Conservation (phyloP, 257 asterid genomes). For the Galeopsis tetrahit region DNA sequence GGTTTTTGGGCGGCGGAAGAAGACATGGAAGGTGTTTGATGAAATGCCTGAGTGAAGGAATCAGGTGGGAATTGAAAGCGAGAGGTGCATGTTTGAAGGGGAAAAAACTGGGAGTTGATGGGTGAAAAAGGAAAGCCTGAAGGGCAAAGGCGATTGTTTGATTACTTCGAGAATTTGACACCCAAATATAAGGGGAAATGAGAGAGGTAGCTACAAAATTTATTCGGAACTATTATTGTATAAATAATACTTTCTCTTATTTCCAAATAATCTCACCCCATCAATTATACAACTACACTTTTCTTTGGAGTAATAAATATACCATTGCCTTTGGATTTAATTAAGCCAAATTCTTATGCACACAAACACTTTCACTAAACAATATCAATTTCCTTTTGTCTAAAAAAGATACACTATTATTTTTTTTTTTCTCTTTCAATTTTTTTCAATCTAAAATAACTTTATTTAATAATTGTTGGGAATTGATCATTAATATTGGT, state of each 20-base stretch:
- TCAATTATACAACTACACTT: not conserved
- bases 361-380: too few species aligned
- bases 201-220: not conserved
- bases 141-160: not conserved
- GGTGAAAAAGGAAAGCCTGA: constrained; percentile 17
- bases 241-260: not conserved
- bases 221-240: too few species aligned
- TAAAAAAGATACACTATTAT: too few species aligned
- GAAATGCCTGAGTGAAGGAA: not conserved
- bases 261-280: not conserved
- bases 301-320: too few species aligned
- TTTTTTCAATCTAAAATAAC: too few species aligned
- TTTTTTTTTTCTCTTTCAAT: too few species aligned
- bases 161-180: constrained; percentile 16
- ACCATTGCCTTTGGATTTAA: too few species aligned
- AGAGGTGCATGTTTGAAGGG: not conserved
- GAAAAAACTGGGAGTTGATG: not conserved
- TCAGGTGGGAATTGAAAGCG: not conserved
- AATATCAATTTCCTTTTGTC: too few species aligned
- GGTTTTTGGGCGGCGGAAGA: not conserved
- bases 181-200: not conserved
- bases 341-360: too few species aligned
- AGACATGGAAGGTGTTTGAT: constrained; percentile 25
- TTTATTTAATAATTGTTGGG: too few species aligned
- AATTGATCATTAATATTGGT: too few species aligned